Evolutionary conservation across 495 filamentous ascomycete genomes (phyloP), one percentile per base, ranked within the genome.

Genomic region (Annulohypoxylon moriforme): DNA sequence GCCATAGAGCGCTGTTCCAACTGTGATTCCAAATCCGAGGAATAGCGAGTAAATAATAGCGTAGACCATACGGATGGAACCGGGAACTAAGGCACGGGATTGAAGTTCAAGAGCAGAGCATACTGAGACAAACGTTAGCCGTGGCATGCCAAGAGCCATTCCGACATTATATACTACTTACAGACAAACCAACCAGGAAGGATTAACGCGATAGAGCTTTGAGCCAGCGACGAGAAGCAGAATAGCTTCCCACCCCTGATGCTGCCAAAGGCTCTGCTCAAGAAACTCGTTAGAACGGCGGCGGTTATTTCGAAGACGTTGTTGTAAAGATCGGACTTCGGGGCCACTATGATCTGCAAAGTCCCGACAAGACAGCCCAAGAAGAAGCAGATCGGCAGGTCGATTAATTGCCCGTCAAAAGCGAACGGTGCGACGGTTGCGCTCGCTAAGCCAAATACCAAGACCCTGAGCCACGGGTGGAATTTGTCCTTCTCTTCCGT

Each of bases 11-110:
- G 92, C 92, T 0, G 95, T 95, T 25, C 95, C 95, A 36, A 98
- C 93, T 4, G 96, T 98, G 72, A 98, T 97, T 6, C 95, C 96
- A 73, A 95, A 98, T n/a, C 95, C 95, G 7, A 98, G 90, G 79
- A 98, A 97, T 1, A 98, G 85, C 0, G 94, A 95, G 79, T 98
- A 98, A 31, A 98, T 95, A 60, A 98, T 91, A 7, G 95, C 93
- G 70, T 98, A 97, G 5, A 98, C 93, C 91, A 98, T 94, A 50
- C 95, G 92, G 10, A 97, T 92, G 5, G 93, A 94, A 1, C 95
- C 95, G 16, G 95, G 93, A 4, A 98, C 91, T 53, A 98, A 90
- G 65, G 90, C 91, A 58, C 88, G 86, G 8, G 92, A 95, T 77
- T 98, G 95, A 0, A 98, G 87, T 78, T 98, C 95, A 29, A 98